Evolutionary conservation across 495 filamentous ascomycete species (phyloP).

Genomic region (Parathielavia hyrcaniae): DNA sequence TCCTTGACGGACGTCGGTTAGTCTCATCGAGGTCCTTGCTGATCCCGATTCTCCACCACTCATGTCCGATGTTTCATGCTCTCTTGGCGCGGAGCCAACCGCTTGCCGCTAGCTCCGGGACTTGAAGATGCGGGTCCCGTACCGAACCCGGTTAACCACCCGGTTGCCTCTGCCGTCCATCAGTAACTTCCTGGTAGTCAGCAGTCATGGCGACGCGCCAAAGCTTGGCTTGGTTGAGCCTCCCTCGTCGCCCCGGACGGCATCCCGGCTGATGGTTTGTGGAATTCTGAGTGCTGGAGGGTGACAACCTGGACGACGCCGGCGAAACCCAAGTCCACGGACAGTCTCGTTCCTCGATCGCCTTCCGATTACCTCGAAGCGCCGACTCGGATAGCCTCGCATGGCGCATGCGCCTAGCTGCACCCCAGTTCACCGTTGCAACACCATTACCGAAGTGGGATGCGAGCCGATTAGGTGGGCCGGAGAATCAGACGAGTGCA

Average conservation of each 20-base stretch:
- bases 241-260: not conserved
- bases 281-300: not conserved
- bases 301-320: not conserved
- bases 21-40: not conserved
- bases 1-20: not conserved
- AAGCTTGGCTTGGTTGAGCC: not conserved
- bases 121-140: not conserved
- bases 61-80: conserved; percentile 6
- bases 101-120: not conserved
- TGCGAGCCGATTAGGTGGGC: not conserved
- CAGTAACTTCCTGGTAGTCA: too few relatives aligned
- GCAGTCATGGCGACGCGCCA: too few relatives aligned
- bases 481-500: conserved; percentile 2
- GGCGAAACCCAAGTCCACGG: not conserved
- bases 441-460: conserved; percentile 6
- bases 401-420: not conserved
- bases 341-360: not conserved
- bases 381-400: not conserved
- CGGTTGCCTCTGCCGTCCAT: too few relatives aligned
- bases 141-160: not conserved
- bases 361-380: not conserved
- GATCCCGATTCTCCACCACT: conserved; percentile 13
- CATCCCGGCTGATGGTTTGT: conserved; percentile 5
- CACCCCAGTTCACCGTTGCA: conserved; percentile 7
- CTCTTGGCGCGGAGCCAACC: not conserved